Evolutionary conservation across 139 green algal species (phyloP), one percentile per base, ranked within the genome.

Genomic region (Auxenochlorella pyrenoidosa): DNA sequence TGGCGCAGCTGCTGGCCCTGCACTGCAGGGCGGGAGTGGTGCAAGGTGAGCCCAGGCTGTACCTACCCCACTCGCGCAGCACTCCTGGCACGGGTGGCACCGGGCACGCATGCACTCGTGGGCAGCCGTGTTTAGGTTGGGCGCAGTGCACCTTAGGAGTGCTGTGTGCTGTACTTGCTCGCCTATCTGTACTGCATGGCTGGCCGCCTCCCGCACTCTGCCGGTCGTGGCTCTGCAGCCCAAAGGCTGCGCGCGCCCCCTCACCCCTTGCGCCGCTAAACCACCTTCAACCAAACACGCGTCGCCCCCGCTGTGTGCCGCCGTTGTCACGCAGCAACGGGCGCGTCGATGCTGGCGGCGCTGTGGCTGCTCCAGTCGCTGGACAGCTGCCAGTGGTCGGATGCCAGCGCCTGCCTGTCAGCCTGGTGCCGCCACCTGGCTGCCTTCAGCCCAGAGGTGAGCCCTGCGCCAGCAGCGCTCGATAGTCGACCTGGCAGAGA

Each of bases 1-100:
- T 81, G 30, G 43, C 75, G 8, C 75, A 81, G 75, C 75, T 81
- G 75, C 75, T 81, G 28, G 75, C 75, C 0, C 43, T 81, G 43
- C 51, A 36, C 13, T 28, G 59, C 28, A 28, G 75, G 30, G 30
- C 75, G 18, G 75, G 75, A 16, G 32, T 63, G 15, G 16, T 5
- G 30, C 21, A 81, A 8, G 75, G 75, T 81, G 75, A 34, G 75
- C 34, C 16, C 0, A 6, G 32, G 32, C 66, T 2, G 2, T 2
- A 21, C 32, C 21, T n/a, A n/a, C n/a, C n/a, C n/a, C n/a, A n/a
- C n/a, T n/a, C n/a, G n/a, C n/a, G n/a, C n/a, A n/a, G n/a, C n/a
- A n/a, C n/a, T n/a, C n/a, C n/a, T n/a, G n/a, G n/a, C n/a, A n/a
- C n/a, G n/a, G n/a, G n/a, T n/a, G n/a, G n/a, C n/a, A n/a, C n/a